Base-by-base conservation (phyloP, 169 alveolate genomes). In the Eimeria acervulina region DNA sequence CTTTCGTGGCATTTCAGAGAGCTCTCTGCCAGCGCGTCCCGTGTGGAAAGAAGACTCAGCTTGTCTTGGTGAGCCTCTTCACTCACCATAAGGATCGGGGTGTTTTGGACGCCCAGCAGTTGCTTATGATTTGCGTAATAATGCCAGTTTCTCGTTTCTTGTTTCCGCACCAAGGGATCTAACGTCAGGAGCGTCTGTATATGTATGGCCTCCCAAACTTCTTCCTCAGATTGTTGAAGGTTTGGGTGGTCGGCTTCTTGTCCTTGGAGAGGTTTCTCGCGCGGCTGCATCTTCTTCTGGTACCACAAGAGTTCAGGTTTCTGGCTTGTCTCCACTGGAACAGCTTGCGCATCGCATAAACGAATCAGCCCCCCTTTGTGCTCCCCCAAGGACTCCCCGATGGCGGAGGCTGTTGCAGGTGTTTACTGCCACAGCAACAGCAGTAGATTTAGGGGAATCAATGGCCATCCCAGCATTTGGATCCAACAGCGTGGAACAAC, bases 331-430 rank as follows among this genome's bases (percentile, higher is more conserved):
- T 38, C 94, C 68, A 23, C n/a, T 87, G 83, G 94, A 87, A 52
- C 59, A 26, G 36, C 94, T 87, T 63, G 94, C 94, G 2, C n/a
- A 63, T 63, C 83, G 61, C 3, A 40, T 87, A 8, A 87, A 87
- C 63, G 63, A 70, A 59, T 31, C 55, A 17, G 94, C 94, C 26
- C 94, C 94, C 38, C 40, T 87, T 13, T 87, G 94, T 63, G 83
- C 83, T 31, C 42, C 94, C 63, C 94, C 94, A 38, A 33, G 66
- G 80, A 66, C 94, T 40, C 19, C 94, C 7, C 94, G 94, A 10
- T 87, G 94, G 94, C 94, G 81, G 66, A 38, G 94, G 68, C 42
- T 87, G 44, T 31, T 87, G 83, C 94, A 87, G 83, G 68, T 87
- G 23, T 87, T 87, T 63, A 83, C 94, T 21, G 94, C 94, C 84